Conservation (phyloP, 2,329 filamentous ascomycete genomes). For the Ophiostoma quercus region DNA sequence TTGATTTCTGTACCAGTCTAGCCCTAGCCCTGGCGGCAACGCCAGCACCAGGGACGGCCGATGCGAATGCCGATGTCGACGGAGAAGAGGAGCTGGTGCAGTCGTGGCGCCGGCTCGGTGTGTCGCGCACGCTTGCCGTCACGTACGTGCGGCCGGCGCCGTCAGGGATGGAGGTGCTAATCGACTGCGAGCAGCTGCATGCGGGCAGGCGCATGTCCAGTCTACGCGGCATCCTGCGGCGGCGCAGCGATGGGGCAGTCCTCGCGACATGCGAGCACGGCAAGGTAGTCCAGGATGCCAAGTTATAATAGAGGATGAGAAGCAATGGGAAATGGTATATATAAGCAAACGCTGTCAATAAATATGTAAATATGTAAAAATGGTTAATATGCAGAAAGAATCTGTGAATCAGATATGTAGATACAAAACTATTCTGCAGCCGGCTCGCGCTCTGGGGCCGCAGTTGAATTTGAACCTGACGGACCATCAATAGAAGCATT, state of each 20-base stretch:
- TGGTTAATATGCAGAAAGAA: neutral
- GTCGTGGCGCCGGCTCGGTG: constrained; percentile 54
- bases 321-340: neutral
- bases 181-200: constrained; percentile 55
- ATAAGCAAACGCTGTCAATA: neutral
- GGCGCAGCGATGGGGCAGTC: constrained; percentile 48
- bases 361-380: neutral
- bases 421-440: neutral
- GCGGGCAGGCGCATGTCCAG: constrained; percentile 51
- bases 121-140: constrained; percentile 60
- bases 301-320: neutral
- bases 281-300: constrained; percentile 43
- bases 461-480: neutral
- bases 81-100: neutral
- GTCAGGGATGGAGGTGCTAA: constrained; percentile 44
- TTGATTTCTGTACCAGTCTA: constrained; percentile 60
- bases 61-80: neutral
- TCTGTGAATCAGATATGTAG: neutral
- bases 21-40: constrained; percentile 51
- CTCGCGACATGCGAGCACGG: constrained; percentile 58
- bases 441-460: neutral
- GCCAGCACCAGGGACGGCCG: constrained; percentile 42
- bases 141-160: constrained; percentile 62
- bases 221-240: constrained; percentile 51
- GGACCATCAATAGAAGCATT: neutral